These are phyloP conservation scores for Pleoardoris graminearum DNA, from an alignment of 2,329 filamentous ascomycete genomes.

Conservation along the genomic window DNA sequence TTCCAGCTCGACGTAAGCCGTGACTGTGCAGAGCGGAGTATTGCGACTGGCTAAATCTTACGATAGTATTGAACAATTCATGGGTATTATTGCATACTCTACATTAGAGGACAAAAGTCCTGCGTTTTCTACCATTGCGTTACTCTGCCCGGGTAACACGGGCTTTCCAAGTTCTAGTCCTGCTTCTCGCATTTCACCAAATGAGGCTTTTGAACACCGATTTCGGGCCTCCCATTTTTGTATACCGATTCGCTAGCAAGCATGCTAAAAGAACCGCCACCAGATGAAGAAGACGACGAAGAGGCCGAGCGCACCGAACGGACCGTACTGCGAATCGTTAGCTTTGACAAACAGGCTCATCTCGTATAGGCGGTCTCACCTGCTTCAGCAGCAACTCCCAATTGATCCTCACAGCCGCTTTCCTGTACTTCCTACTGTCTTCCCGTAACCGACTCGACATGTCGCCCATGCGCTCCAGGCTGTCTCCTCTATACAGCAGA, in stretches of 20 bases:
- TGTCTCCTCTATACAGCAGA: constrained; percentile 90
- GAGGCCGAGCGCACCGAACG: constrained; percentile 78
- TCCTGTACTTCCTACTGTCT: constrained; percentile 91
- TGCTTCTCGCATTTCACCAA: neutral
- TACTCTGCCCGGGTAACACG: too few species aligned
- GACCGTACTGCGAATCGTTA: constrained; percentile 68
- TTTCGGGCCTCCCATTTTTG: neutral
- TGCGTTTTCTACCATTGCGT: too few species aligned
- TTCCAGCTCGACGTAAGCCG: neutral
- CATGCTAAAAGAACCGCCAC: constrained; percentile 82
- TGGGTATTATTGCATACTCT: too few species aligned
- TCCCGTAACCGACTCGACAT: constrained; percentile 84
- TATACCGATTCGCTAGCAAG: neutral
- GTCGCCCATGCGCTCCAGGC: constrained; percentile 94
- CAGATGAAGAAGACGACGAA: constrained; percentile 86
- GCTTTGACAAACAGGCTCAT: constrained; percentile 3
- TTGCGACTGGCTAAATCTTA: too few species aligned
- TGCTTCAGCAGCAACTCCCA: constrained; percentile 97
- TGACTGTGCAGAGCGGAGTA: too few species aligned
- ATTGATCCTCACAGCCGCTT: constrained; percentile 92
- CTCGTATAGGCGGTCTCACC: constrained; percentile 47
- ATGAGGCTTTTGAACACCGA: neutral
- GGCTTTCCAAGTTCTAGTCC: too few species aligned
- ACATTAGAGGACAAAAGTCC: too few species aligned
- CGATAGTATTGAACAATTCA: too few species aligned